Base-by-base conservation (phyloP, 345 rosid species). In the Lumnitzera littorea region DNA sequence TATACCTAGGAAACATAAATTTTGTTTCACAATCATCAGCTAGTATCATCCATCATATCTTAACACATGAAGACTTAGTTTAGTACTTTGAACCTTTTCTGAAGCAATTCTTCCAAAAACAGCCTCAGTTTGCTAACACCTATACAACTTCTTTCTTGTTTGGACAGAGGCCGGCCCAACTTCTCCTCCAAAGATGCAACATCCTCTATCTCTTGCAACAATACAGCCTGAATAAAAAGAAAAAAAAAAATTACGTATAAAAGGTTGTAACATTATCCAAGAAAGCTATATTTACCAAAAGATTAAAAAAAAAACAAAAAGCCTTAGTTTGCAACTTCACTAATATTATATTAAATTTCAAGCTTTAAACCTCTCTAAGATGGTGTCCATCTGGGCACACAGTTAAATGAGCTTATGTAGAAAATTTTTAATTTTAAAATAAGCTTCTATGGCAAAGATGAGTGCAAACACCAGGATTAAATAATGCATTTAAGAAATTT, bases 111-210 rank as follows among this genome's bases (percentile, higher is more conserved):
- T 78, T 88, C 98, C 59, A 91, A 76, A 71, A 91, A 88, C 57
- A 74, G 62, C 67, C 98, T 80, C 63, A 91, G 79, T 75, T 88
- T 91, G 80, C 96, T 91, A 55, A 88, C 79, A 41, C 98, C 98
- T 73, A 91, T 86, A 69, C 87, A 81, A 75, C 77, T 83, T 65
- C 72, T 85, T 76, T 91, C 98, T 76, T 88, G 75, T 58, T 76
- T 70, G 65, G 96, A 79, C 69, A 91, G 75, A 66, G 78, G 52
- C 53, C 96, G 90, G 60, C 95, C 84, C 66, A 91, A 67, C 80
- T 91, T 91, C 73, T 91, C 85, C 77, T 86, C 91, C 76, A 91
- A 75, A 36, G 81, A 74, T 48, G 79, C 58, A 61, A 79, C 67
- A 65, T 91, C 95, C 75, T 89, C 91, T 52, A 70, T 66, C 75